A percentile compares a stretch with the other conserved stretches of the same genome.
These are phyloP conservation scores for Iris pallida DNA, from an alignment of 116 monocot species.

Conservation along the genomic window DNA sequence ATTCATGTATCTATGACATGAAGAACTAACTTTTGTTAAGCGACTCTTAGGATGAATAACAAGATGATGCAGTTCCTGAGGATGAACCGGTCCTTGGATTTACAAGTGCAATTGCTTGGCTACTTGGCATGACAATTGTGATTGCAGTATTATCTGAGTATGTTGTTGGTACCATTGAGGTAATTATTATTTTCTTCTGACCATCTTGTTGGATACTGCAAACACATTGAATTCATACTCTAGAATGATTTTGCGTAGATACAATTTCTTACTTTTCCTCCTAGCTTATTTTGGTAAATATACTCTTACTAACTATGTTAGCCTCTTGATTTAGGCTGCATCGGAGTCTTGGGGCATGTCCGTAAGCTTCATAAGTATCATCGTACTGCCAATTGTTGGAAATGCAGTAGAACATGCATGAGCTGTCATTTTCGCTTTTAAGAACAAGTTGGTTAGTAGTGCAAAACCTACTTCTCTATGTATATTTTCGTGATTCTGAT, in stretches of 20 bases:
- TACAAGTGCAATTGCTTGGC: constrained; percentile 47
- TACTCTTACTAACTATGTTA: not conserved
- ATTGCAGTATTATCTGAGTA: constrained; percentile 62
- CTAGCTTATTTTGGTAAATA: too few species aligned
- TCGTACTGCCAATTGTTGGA: constrained; percentile 61
- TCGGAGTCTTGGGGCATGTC: constrained; percentile 60
- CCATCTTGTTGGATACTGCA: too few species aligned
- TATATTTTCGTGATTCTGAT: not conserved
- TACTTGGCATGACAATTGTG: constrained; percentile 48
- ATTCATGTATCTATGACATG: too few species aligned
- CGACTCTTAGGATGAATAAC: too few species aligned
- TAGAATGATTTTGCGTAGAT: too few species aligned
- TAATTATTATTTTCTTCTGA: constrained; percentile 15
- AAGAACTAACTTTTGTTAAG: too few species aligned
- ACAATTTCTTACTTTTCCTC: too few species aligned
- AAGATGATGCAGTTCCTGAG: constrained; percentile 27
- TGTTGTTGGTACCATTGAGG: constrained; percentile 72
- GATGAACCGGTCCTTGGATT: constrained; percentile 49
- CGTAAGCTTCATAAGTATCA: constrained; percentile 60
- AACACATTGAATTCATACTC: too few species aligned
- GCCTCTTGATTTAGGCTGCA: constrained; percentile 34
- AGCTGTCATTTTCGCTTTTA: constrained; percentile 67
- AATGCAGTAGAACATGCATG: constrained; percentile 81
- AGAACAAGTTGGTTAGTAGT: constrained; percentile 58
- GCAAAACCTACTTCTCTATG: not conserved